A percentile compares a stretch with the other conserved stretches of the same genome.
phyloP scores from a whole-genome alignment of 176 grass and related monocot species.

The Oryza glumipatula region DNA sequence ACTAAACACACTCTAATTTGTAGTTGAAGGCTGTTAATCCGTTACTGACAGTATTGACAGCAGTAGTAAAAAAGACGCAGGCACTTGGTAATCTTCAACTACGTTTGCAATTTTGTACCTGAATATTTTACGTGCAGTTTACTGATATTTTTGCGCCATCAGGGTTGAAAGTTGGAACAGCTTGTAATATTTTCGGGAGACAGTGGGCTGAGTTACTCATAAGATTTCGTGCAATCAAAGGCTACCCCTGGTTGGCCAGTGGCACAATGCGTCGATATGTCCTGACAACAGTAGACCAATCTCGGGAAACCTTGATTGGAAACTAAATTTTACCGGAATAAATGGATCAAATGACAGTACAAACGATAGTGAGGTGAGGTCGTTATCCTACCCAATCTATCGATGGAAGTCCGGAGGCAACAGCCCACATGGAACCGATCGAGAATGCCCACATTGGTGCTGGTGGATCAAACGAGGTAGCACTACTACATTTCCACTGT shows the following conservation, averaged over 20 bases:
- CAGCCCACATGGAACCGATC: background rate
- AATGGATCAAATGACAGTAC: background rate
- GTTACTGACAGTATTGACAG: background rate
- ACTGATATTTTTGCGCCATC: constrained; percentile 3
- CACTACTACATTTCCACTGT: background rate
- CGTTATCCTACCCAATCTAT: background rate
- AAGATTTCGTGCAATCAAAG: constrained; percentile 32
- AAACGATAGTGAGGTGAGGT: background rate
- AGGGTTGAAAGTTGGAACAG: constrained; percentile 10
- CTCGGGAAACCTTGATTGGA: background rate
- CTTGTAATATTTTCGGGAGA: background rate
- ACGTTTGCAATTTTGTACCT: background rate
- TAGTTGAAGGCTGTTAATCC: background rate
- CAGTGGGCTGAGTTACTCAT: background rate
- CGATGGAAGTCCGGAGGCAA: background rate
- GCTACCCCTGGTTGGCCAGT: no score
- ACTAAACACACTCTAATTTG: background rate
- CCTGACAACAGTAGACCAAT: background rate
- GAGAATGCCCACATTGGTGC: background rate
- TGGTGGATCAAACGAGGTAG: background rate
- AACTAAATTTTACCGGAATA: background rate
- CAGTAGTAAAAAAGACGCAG: constrained; percentile 3
- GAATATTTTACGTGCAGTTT: background rate
- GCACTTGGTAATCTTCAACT: background rate
- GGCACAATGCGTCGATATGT: background rate